Percentiles rank a stretch among this genome's conserved stretches.
Conservation (phyloP, 1,284 basidiomycete genomes). For the Sphaerobolus stellatus region DNA sequence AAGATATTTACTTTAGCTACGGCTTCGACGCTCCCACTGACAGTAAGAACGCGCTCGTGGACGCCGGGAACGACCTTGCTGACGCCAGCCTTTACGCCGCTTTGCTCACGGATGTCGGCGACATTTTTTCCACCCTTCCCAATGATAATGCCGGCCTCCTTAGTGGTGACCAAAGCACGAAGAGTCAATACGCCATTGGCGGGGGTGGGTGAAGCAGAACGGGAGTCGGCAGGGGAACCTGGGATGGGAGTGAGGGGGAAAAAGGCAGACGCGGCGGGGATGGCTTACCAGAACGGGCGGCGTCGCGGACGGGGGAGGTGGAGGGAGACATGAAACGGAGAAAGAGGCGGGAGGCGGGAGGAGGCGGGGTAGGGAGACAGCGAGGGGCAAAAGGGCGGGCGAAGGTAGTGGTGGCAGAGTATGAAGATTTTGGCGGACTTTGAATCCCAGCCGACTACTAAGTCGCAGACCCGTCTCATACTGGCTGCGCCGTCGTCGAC, state of each 20-base stretch:
- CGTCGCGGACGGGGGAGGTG: slow-evolving; percentile 8
- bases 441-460: not conserved
- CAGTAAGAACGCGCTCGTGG: slow-evolving; percentile 94
- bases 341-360: slow-evolving; percentile 30
- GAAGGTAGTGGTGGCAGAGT: slow-evolving; percentile 2
- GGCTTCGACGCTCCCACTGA: slow-evolving; percentile 86
- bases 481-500: not conserved
- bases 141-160: slow-evolving; percentile 96
- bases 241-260: not conserved
- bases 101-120: slow-evolving; percentile 91
- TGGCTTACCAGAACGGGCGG: slow-evolving; percentile 2
- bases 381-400: slow-evolving; percentile 4
- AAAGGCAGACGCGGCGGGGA: not conserved
- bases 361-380: slow-evolving; percentile 11
- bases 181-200: slow-evolving; percentile 77
- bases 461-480: not conserved
- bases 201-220: slow-evolving; percentile 57
- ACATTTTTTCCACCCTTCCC: slow-evolving; percentile 97
- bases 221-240: slow-evolving; percentile 42
- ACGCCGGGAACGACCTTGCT: slow-evolving; percentile 97
- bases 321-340: slow-evolving; percentile 41
- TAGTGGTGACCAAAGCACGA: slow-evolving; percentile 91
- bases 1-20: slow-evolving; percentile 76
- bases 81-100: slow-evolving; percentile 97
- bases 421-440: slow-evolving; percentile 8